Evolutionary conservation across 306 rosid species (phyloP).

Genomic region (Pyrus bretschneideri): DNA sequence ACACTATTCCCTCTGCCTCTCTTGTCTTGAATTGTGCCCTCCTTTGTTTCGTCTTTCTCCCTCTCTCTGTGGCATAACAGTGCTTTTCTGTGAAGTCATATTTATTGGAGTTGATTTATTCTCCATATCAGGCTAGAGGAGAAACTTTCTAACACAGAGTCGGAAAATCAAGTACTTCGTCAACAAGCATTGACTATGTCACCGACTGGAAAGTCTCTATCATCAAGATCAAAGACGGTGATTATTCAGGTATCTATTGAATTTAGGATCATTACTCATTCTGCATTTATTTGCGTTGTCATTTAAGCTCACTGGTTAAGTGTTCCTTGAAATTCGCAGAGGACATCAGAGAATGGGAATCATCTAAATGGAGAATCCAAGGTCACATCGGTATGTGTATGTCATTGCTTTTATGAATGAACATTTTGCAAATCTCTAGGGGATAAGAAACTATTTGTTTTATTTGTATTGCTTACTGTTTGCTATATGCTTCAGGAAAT

Average conservation of each 20-base stretch:
- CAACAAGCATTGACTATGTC: conserved; percentile 97
- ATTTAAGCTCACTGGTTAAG: not conserved
- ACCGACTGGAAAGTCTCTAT: conserved; percentile 72
- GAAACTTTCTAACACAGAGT: conserved; percentile 89
- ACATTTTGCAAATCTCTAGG: not conserved
- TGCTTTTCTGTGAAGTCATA: not conserved
- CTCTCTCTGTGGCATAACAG: not conserved
- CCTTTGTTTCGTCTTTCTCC: not conserved
- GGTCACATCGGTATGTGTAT: conserved; percentile 49
- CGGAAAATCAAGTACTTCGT: conserved; percentile 99
- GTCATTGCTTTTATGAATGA: conserved; percentile 13
- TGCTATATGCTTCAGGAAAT: conserved; percentile 48
- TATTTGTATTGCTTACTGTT: conserved; percentile 12
- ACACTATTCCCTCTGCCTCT: not conserved
- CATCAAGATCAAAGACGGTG: conserved; percentile 73
- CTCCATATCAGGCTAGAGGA: conserved; percentile 75
- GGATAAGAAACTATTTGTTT: conserved; percentile 6
- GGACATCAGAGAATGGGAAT: conserved; percentile 91
- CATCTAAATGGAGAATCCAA: conserved; percentile 68
- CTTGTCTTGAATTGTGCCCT: not conserved
- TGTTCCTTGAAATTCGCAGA: conserved; percentile 55
- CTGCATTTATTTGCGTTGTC: not conserved
- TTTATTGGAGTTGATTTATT: conserved; percentile 9
- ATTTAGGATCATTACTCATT: not conserved
- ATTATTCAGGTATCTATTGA: conserved; percentile 71